Evolutionary conservation across 2,329 filamentous ascomycete genomes (phyloP).

Genomic region (Helotiales sp.): DNA sequence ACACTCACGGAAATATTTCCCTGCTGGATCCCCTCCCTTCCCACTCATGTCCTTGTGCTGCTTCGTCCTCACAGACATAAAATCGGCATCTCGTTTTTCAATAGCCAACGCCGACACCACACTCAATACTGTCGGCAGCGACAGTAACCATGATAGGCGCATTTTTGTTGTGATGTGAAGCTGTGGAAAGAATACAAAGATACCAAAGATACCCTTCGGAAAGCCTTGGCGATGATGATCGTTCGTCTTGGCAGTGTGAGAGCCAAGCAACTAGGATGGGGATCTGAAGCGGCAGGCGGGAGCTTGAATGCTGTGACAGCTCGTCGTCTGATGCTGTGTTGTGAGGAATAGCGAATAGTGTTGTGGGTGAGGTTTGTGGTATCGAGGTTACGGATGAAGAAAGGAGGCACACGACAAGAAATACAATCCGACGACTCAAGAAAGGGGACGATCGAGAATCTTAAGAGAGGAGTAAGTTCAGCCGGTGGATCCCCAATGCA

Average conservation of each 20-base stretch:
- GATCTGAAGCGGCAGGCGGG: too few relatives aligned
- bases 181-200: not conserved
- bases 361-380: too few relatives aligned
- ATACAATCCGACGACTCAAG: not conserved
- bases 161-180: slow-evolving; percentile 21
- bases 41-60: slow-evolving; percentile 35
- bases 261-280: not conserved
- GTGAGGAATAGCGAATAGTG: too few relatives aligned
- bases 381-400: not conserved
- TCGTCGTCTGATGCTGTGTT: too few relatives aligned
- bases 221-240: slow-evolving; percentile 1
- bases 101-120: slow-evolving; percentile 29
- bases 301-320: too few relatives aligned
- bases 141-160: slow-evolving; percentile 29
- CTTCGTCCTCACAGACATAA: slow-evolving; percentile 31
- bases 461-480: not conserved
- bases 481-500: not conserved
- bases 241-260: not conserved
- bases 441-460: not conserved
- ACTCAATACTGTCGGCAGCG: slow-evolving; percentile 25
- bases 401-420: not conserved
- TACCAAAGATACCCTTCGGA: too few relatives aligned
- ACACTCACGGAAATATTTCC: slow-evolving; percentile 42
- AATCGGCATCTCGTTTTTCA: slow-evolving; percentile 34
- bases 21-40: slow-evolving; percentile 30